These are phyloP conservation scores for Fusarium sp. DNA, from an alignment of 2,329 filamentous ascomycete genomes.

Conservation along the genomic window DNA sequence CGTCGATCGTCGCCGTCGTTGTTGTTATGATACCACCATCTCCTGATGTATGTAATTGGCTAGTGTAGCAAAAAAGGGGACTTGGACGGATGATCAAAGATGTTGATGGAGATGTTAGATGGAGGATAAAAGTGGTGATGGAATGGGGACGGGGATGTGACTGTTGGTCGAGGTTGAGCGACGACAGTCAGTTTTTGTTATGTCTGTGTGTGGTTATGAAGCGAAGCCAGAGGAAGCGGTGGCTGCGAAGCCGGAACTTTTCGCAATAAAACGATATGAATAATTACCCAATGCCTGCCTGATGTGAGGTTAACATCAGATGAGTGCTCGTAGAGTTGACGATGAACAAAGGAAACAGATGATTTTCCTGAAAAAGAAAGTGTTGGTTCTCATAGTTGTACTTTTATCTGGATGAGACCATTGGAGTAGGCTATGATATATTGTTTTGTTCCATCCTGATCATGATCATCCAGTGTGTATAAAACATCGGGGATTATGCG, in stretches of 20 bases:
- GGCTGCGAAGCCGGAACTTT: constrained; percentile 38
- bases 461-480: background rate
- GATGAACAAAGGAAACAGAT: background rate
- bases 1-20: constrained; percentile 40
- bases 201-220: constrained; percentile 25
- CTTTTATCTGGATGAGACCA: background rate
- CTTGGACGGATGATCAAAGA: constrained; percentile 19
- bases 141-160: constrained; percentile 27
- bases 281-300: constrained; percentile 3
- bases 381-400: background rate
- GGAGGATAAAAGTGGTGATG: constrained; percentile 23
- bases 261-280: constrained; percentile 39
- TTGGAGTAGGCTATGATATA: background rate
- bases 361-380: background rate
- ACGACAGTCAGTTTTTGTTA: constrained; percentile 28
- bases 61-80: constrained; percentile 39
- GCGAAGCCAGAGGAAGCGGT: constrained; percentile 31
- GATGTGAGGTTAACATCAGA: background rate
- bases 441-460: background rate
- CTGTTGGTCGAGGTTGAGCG: constrained; percentile 41
- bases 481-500: background rate
- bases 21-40: constrained; percentile 49
- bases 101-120: constrained; percentile 31
- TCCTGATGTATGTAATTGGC: constrained; percentile 49
- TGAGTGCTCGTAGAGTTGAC: background rate